These are phyloP conservation scores for Hericium alpestre DNA, from an alignment of 768 basidiomycete species.

Conservation along the genomic window DNA sequence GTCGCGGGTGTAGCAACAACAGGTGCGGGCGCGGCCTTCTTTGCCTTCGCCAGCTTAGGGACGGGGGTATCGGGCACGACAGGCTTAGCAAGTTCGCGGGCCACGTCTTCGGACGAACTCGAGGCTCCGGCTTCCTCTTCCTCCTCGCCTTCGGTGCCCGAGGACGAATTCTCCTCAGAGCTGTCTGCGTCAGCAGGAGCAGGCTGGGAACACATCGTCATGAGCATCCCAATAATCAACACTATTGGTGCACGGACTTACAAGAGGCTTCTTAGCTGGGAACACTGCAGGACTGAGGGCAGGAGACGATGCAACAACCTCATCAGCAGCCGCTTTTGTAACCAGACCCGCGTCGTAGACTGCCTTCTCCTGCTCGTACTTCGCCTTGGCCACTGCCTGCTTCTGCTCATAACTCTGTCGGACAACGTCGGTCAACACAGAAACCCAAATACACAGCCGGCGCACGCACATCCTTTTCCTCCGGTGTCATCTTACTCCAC, in stretches of 20 bases:
- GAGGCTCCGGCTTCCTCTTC: constrained; percentile 7
- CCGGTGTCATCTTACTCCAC: constrained; percentile 61
- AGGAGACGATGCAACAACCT: not conserved
- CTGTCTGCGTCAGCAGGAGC: constrained; percentile 1
- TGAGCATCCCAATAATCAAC: not conserved
- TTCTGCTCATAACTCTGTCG: constrained; percentile 41
- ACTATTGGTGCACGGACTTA: too few species aligned
- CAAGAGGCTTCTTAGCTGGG: not conserved
- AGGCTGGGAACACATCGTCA: not conserved
- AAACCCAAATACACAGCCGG: not conserved
- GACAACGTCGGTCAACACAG: constrained; percentile 10
- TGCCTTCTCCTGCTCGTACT: constrained; percentile 53
- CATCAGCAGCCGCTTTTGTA: not conserved
- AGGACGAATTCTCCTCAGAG: constrained; percentile 6
- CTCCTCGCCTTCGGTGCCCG: constrained; percentile 1
- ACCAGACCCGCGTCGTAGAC: constrained; percentile 46
- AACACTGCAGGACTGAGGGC: not conserved
- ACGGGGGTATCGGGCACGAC: not conserved
- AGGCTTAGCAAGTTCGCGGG: too few species aligned
- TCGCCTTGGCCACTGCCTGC: constrained; percentile 49
- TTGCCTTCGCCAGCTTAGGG: constrained; percentile 5
- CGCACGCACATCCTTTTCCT: constrained; percentile 62
- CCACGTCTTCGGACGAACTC: not conserved
- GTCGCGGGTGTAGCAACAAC: not conserved
- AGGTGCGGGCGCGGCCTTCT: constrained; percentile 2